Percentiles rank a stretch among this genome's conserved stretches.
These are phyloP conservation scores for Wickerhamiella cacticola DNA, from an alignment of 805 yeast genomes.

Conservation along the genomic window DNA sequence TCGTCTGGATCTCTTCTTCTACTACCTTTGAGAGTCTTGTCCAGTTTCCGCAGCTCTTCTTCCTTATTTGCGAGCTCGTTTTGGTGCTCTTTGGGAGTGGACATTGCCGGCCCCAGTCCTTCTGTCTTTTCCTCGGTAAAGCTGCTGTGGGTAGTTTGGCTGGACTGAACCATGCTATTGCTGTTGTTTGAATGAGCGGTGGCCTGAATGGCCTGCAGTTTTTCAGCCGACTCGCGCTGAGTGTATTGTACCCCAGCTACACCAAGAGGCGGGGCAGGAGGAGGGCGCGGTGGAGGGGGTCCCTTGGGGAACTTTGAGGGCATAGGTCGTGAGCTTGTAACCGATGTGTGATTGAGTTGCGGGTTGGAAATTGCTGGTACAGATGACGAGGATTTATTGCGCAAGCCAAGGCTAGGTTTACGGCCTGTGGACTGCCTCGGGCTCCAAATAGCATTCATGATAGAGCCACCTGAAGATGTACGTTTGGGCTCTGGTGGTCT, in stretches of 20 bases:
- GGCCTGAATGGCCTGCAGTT: neutral
- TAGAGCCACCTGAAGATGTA: slow-evolving; percentile 3
- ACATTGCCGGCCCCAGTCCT: slow-evolving; percentile 17
- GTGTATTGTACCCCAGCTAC: slow-evolving; percentile 24
- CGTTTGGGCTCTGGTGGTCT: slow-evolving; percentile 9
- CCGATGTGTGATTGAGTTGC: neutral
- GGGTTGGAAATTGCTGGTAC: slow-evolving; percentile 5
- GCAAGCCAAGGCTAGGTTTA: slow-evolving; percentile 12
- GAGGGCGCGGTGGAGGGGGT: slow-evolving; percentile 32
- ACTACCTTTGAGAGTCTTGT: slow-evolving; percentile 11
- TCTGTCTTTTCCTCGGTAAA: no score
- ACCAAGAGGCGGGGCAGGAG: slow-evolving; percentile 35
- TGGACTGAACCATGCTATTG: no score
- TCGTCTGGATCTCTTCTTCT: slow-evolving; percentile 10
- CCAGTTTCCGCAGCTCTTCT: slow-evolving; percentile 21
- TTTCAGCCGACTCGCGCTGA: neutral
- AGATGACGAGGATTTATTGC: slow-evolving; percentile 1
- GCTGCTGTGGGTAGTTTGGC: no score
- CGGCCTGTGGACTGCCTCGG: slow-evolving; percentile 8
- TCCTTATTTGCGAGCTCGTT: slow-evolving; percentile 16
- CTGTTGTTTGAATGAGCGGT: neutral
- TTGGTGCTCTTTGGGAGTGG: slow-evolving; percentile 16
- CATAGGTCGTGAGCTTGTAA: slow-evolving; percentile 9
- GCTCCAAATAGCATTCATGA: slow-evolving; percentile 11
- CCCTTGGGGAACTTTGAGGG: slow-evolving; percentile 19